Conservation (phyloP, 2,329 filamentous ascomycete species). For the Sporothrix pseudoabietina region DNA sequence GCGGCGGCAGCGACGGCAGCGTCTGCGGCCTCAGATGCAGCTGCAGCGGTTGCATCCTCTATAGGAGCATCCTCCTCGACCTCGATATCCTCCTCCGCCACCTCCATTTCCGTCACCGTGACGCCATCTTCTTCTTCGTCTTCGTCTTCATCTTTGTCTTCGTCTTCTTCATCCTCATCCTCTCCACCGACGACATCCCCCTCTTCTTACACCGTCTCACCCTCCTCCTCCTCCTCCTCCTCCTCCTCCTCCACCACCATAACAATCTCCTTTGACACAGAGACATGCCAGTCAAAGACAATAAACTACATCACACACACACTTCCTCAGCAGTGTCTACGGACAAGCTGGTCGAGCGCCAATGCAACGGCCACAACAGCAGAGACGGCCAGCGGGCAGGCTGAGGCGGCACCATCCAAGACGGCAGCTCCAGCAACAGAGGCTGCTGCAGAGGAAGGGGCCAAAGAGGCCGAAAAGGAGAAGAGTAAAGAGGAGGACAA, state of each 20-base stretch:
- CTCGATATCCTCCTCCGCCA: neutral
- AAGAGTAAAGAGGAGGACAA: constrained; percentile 31
- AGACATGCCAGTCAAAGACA: constrained; percentile 61
- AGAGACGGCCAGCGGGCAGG: constrained; percentile 19
- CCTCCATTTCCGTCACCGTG: constrained; percentile 23
- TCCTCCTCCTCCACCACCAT: neutral
- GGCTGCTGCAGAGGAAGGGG: neutral
- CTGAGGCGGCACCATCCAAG: constrained; percentile 27
- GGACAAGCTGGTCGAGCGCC: constrained; percentile 57
- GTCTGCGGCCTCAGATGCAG: neutral
- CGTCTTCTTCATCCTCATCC: neutral
- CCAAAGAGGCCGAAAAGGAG: constrained; percentile 35
- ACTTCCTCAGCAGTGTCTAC: constrained; percentile 73
- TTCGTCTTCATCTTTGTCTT: neutral
- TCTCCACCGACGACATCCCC: neutral
- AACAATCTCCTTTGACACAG: constrained; percentile 37
- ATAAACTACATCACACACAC: constrained; percentile 83
- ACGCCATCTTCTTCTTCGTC: constrained; percentile 10
- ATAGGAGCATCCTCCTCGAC: neutral
- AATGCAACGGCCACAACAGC: constrained; percentile 33
- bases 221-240: neutral
- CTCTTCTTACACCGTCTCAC: neutral
- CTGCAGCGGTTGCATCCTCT: neutral
- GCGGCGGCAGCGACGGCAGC: neutral
- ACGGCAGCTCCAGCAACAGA: constrained; percentile 12